Percentiles rank a stretch among this genome's conserved stretches.
These are phyloP conservation scores for Hymenoscyphus scutula DNA, from an alignment of 2,329 filamentous ascomycete species.

Conservation along the genomic window DNA sequence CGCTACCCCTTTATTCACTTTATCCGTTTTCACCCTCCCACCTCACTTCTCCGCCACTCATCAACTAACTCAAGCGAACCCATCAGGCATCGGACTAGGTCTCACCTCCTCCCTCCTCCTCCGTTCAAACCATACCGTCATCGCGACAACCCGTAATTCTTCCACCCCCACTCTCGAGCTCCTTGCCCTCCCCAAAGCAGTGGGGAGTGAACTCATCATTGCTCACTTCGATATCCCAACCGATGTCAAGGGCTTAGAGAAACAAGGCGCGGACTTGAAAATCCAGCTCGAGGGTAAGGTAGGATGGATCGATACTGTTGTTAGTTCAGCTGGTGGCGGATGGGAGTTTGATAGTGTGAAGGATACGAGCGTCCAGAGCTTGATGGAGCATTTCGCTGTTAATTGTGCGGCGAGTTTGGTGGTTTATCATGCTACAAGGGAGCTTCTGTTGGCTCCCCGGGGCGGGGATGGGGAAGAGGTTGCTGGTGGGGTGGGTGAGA, in stretches of 20 bases:
- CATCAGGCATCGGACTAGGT: constrained; percentile 36
- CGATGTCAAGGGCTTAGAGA: constrained; percentile 26
- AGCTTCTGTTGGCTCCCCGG: constrained; percentile 41
- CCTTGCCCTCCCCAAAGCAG: constrained; percentile 19
- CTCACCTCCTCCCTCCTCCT: constrained; percentile 38
- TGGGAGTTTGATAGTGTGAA: constrained; percentile 33
- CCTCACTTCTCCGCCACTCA: constrained; percentile 8
- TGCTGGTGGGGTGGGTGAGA: constrained; percentile 19
- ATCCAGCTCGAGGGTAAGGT: constrained; percentile 33
- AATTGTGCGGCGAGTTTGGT: constrained; percentile 46
- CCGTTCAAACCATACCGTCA: constrained; percentile 40
- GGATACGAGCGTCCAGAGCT: constrained; percentile 36
- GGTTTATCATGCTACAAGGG: constrained; percentile 45
- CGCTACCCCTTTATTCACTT: neutral
- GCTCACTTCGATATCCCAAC: constrained; percentile 32
- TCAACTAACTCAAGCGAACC: constrained; percentile 15
- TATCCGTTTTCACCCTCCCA: neutral
- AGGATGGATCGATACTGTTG: constrained; percentile 46
- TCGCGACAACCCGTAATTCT: constrained; percentile 40
- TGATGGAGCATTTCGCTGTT: constrained; percentile 40
- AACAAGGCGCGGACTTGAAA: neutral
- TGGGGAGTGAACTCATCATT: constrained; percentile 40
- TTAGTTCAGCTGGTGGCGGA: constrained; percentile 50
- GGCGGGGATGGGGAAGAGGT: neutral
- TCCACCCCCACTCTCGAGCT: constrained; percentile 30